Percentiles rank a stretch among this genome's conserved stretches.
Evolutionary conservation across 2,329 filamentous ascomycete species (phyloP).

Genomic region (Alternaria consortialis): DNA sequence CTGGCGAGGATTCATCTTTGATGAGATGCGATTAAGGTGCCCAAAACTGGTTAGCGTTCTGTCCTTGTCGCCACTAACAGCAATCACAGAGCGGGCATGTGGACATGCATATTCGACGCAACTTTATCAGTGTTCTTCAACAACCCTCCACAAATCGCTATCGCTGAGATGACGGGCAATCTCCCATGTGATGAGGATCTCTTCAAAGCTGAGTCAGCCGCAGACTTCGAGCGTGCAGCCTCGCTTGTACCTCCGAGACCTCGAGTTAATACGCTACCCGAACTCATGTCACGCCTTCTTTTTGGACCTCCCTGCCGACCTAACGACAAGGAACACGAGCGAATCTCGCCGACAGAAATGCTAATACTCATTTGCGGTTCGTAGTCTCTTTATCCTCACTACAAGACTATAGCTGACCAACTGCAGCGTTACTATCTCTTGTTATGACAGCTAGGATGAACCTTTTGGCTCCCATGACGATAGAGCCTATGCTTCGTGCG

Average conservation of each 20-base stretch:
- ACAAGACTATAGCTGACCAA: not conserved
- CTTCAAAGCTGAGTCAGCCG: not conserved
- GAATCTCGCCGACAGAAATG: not conserved
- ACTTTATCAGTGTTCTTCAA: not conserved
- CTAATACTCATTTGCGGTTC: not conserved
- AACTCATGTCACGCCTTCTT: not conserved
- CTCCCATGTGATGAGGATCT: not conserved
- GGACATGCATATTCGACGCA: not conserved
- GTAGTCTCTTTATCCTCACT: not conserved
- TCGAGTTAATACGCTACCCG: not conserved
- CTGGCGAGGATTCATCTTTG: not conserved
- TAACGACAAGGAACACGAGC: not conserved
- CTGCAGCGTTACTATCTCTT: not conserved
- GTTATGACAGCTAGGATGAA: not conserved
- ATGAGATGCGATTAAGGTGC: not conserved
- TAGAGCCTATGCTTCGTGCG: not conserved
- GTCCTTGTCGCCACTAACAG: not conserved
- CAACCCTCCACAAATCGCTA: not conserved
- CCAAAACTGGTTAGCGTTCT: no score
- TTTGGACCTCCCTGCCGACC: not conserved
- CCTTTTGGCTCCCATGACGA: not conserved
- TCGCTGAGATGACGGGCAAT: not conserved
- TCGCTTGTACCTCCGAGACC: not conserved
- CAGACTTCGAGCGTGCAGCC: not conserved
- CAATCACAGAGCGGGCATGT: not conserved